phyloP scores from a whole-genome alignment of 768 basidiomycete genomes.

The Pisolithus sp. region DNA sequence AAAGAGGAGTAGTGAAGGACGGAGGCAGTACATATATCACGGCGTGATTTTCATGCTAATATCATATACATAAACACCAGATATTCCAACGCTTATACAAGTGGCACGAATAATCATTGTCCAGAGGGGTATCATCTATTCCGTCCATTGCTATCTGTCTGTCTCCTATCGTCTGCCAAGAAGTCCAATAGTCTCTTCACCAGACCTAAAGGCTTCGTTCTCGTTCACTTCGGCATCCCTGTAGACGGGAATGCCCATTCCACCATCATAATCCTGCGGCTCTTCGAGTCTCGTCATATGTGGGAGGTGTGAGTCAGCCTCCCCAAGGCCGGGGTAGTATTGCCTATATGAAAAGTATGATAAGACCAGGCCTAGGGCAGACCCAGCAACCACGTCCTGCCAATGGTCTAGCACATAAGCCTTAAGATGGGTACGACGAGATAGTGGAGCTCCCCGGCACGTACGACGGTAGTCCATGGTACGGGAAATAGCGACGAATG shows the following conservation, averaged over 20 bases:
- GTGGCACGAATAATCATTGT: too few relatives aligned
- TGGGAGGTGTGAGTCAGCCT: conserved; percentile 54
- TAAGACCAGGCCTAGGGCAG: conserved; percentile 62
- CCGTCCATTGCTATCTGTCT: background rate
- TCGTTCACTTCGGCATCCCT: conserved; percentile 8
- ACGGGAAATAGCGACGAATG: conserved; percentile 72
- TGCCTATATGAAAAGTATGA: conserved; percentile 76
- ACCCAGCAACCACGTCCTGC: conserved; percentile 82
- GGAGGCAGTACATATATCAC: background rate
- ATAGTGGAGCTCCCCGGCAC: conserved; percentile 17
- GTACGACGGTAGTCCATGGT: conserved; percentile 89
- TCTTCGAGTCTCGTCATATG: conserved; percentile 61
- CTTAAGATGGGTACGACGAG: background rate
- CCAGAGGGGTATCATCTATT: too few relatives aligned
- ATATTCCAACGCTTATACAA: too few relatives aligned
- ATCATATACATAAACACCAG: too few relatives aligned
- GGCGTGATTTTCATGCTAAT: background rate
- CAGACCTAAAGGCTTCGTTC: background rate
- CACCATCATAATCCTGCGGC: conserved; percentile 1
- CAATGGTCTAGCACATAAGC: conserved; percentile 63
- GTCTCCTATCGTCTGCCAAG: conserved; percentile 13
- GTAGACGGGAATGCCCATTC: background rate
- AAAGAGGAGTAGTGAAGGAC: conserved; percentile 9
- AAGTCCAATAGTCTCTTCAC: conserved; percentile 15
- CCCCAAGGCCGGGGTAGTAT: conserved; percentile 65